Evolutionary conservation across 805 yeast genomes (phyloP), one percentile per base, ranked within the genome.

Genomic region (Lipomyces anomalus): DNA sequence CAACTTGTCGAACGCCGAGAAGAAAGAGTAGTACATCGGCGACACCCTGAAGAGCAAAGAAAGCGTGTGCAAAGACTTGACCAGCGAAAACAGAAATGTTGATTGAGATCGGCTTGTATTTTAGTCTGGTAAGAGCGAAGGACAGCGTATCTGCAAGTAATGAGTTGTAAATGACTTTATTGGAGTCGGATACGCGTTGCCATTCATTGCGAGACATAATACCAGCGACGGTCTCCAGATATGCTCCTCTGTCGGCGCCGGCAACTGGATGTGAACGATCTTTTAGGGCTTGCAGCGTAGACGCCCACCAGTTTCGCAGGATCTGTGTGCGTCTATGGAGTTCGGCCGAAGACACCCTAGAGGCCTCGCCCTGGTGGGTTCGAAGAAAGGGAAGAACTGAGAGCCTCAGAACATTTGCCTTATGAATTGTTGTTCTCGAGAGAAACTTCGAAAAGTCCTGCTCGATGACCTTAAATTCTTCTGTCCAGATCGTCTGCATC

Each of bases 41-140:
- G 3, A 81, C 73, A 22, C 73, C 69, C 0, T 80, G 78, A 3
- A 80, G 63, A 49, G 70, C 65, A 59, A 75, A 74, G 52, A 72
- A 83, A 2, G 78, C 67, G 57, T 78, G 76, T 1, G 88, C 88
- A 60, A 83, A 73, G 3, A 79, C 73, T 57, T 83, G 82, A 4
- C 90, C 90, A 9, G 78, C 67, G 54, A 82, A 81, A 2, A 87
- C 86, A 20, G 78, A 69, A 18, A 75, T 62, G 4, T 82, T 69
- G n/a, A 78, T 61, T 0, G 84, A 70, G 7, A 79, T 66, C 21
- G 68, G 68, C 51, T 79, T 79, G 45, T 71, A 56, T 39, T 70
- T 65, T 46, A 79, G 64, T 53, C 73, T 72, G 41, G 65, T 60
- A 9, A 82, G 68, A 43, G 77, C 69, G 54, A 69, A 73, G 40